Evolutionary conservation across 2,329 filamentous ascomycete species (phyloP), one percentile per base, ranked within the genome.

Genomic region (Paracorniculantispora psalliotae): DNA sequence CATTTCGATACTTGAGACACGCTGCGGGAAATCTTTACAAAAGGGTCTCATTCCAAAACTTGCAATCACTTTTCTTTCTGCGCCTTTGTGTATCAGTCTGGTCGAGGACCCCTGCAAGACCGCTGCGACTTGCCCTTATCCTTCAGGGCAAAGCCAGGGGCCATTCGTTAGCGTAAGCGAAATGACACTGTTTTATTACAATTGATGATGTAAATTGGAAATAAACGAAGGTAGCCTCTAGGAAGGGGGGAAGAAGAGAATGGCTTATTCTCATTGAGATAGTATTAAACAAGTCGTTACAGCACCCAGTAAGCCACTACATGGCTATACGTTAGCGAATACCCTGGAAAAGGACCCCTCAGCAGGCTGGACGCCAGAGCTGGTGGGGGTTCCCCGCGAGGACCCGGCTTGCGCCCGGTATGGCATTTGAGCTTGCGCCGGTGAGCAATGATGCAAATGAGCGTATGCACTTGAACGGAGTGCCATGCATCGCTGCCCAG

Each of bases 401-500:
- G 35, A 26, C 21, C 49, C 19, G n/a, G 28, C 26, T 41, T 46
- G 51, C 19, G 52, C 23, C 28, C 52, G 28, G 5, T 55, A 44
- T 44, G 28, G 39, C 28, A 25, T 46, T 54, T 30, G 25, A 44
- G 26, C 51, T n/a, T 44, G 12, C 19, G 51, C 21, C 21, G 9
- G 19, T 4, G 35, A 52, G 25, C 26, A 25, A 35, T 5, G 30
- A n/a, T 55, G 43, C 35, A 43, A 41, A 47, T 56, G 37, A 15
- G 41, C 23, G 30, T 21, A 56, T 56, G 53, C 43, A 48, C 10
- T 39, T 9, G 30, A 35, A 47, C 33, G 46, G 54, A 30, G 44
- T 41, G 46, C 44, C 30, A 57, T 57, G 54, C 54, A 49, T 57
- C 44, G 54, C 33, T 57, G 54, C 54, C 54, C 54, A 57, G 46